Evolutionary conservation across 1,284 basidiomycete genomes (phyloP), one percentile per base, ranked within the genome.

Genomic region (Wolfiporia cocos): DNA sequence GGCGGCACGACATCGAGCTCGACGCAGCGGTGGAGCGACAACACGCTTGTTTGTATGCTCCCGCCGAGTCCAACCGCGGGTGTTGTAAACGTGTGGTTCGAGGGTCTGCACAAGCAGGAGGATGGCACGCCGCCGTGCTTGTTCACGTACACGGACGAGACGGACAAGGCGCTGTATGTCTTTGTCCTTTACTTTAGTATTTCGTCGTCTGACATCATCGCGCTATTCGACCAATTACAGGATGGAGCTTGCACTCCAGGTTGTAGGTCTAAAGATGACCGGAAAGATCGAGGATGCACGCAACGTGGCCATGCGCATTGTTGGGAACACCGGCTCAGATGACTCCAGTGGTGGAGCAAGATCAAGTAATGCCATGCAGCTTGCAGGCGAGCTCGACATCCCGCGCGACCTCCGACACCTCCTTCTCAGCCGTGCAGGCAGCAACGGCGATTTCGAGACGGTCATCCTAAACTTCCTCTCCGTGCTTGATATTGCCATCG

Each of bases 231-330:
- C 45, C 38, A 37, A 21, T 36, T 35, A 18, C 53, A 91, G 87
- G 48, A 94, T 96, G 92, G 93, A 96, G 61, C 76, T 96, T 42
- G 93, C 93, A 37, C 69, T 97, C 5, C 92, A 95, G 59, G 92
- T 96, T 7, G 92, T 97, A 20, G 93, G 93, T 2, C 68, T 96
- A 49, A 93, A 95, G 69, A 94, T 96, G 90, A 96, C 92, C 0
- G 93, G 93, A 29, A 89, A 92, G 58, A 84, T 95, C 41, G 90
- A 95, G 54, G 89, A 93, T 44, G 90, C 92, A 3, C 85, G 89
- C 62, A 89, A 92, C 50, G 86, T 95, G 32, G 93, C 93, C 17
- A 81, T 88, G 76, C 76, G 86, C 34, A 90, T 89, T 49, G 83
- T 90, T 31, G 78, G 81, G 28, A 79, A 71, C 42, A 67, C 78